Base-by-base conservation (phyloP, 148 eudicot species). In the Cornus controversa region DNA sequence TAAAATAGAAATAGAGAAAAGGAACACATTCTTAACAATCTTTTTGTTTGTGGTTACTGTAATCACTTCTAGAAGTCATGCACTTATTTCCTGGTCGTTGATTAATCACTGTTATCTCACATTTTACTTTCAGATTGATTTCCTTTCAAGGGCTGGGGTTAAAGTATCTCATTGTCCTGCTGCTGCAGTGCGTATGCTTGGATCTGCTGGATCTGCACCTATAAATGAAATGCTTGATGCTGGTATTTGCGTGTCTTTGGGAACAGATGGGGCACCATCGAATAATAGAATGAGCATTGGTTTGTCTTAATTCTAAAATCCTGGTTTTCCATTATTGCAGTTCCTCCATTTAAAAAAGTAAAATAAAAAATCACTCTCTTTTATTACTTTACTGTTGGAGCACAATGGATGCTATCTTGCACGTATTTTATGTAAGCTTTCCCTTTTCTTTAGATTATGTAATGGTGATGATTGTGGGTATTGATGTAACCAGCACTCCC, bases 101-200 rank as follows among this genome's bases (percentile, higher is more conserved):
- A 31, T 31, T 31, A 31, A 31, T 31, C 34, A 31, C 54, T 80
- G 36, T 40, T 34, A 14, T 42, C 36, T 60, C 26, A 31, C 62
- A n/a, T 77, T 24, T 73, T 74, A 11, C 42, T 80, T 69, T 71
- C 90, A 94, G 98, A 82, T 94, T 75, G 82, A 83, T 73, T 86
- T 85, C 80, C 87, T 94, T 64, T 85, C 94, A 31, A 86, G 77
- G 79, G 90, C 92, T 71, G 96, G 90, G 58, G 97, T 91, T 20
- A 94, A 94, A 84, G 93, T 94, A 70, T 91, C 98, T 74, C 96
- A 94, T 74, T 94, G 98, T 81, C 98, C 97, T 68, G 98, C 98
- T 89, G 82, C 98, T 68, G 98, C 96, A 45, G 91, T 94, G 97
- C 90, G 87, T 73, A 91, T 92, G 98, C 97, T 94, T 74, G 98